These are phyloP conservation scores for Cyanodermella asteris DNA, from an alignment of 2,329 filamentous ascomycete genomes.

Conservation along the genomic window DNA sequence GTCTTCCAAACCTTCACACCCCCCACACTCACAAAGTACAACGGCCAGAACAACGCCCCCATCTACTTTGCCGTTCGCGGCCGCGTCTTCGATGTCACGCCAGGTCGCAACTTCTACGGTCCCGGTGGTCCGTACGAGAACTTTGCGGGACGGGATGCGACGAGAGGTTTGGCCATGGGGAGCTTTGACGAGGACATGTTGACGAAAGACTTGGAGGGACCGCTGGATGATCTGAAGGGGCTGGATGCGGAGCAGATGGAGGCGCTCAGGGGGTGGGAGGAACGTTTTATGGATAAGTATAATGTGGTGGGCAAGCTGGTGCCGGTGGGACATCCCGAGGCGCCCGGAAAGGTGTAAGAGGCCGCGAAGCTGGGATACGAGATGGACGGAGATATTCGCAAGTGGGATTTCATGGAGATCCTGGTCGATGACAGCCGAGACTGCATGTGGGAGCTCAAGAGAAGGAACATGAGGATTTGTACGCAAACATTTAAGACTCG, in stretches of 20 bases:
- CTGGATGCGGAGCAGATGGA: slow-evolving; percentile 58
- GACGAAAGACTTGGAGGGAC: slow-evolving; percentile 70
- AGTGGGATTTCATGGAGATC: too few species aligned
- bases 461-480: too few species aligned
- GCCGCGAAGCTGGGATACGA: too few species aligned
- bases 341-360: too few species aligned
- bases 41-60: slow-evolving; percentile 49
- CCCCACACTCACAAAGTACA: slow-evolving; percentile 65
- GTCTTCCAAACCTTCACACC: slow-evolving; percentile 75
- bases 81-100: slow-evolving; percentile 71
- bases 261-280: slow-evolving; percentile 67
- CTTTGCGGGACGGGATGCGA: slow-evolving; percentile 85
- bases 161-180: slow-evolving; percentile 64
- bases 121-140: slow-evolving; percentile 89
- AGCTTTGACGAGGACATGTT: slow-evolving; percentile 93
- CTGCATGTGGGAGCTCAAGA: too few species aligned
- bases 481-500: too few species aligned
- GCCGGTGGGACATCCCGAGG: slow-evolving; percentile 35
- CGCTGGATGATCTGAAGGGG: slow-evolving; percentile 54
- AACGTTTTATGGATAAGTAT: slow-evolving; percentile 84
- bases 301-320: slow-evolving; percentile 79
- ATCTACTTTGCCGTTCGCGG: slow-evolving; percentile 87
- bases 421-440: too few species aligned
- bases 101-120: slow-evolving; percentile 84
- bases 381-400: too few species aligned